Conservation (phyloP, 1,284 basidiomycete species). For the Ganoderma boninense region DNA sequence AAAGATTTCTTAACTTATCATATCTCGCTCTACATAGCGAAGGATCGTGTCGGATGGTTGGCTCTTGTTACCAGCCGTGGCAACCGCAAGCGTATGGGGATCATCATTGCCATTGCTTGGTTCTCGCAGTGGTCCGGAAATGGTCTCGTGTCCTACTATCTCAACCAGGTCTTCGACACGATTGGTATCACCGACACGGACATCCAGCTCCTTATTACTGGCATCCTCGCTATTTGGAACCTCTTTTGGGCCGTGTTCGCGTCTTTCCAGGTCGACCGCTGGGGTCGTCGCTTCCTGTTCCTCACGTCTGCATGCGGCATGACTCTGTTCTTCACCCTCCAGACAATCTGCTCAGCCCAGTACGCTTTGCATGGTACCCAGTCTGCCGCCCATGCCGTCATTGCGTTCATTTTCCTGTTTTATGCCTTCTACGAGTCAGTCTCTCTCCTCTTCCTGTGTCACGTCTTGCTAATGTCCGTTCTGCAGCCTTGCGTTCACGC, state of each 20-base stretch:
- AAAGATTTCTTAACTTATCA: not conserved
- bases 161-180: slow-evolving; percentile 73
- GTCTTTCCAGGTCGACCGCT: slow-evolving; percentile 63
- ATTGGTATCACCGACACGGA: slow-evolving; percentile 73
- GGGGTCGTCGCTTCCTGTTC: slow-evolving; percentile 74
- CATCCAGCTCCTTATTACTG: slow-evolving; percentile 56
- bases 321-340: slow-evolving; percentile 72
- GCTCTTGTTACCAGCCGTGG: slow-evolving; percentile 65
- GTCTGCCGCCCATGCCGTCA: slow-evolving; percentile 68
- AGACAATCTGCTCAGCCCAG: slow-evolving; percentile 75
- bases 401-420: slow-evolving; percentile 82
- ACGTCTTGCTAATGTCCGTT: not conserved
- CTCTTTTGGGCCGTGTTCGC: slow-evolving; percentile 68
- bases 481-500: slow-evolving; percentile 71
- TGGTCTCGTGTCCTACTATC: slow-evolving; percentile 80
- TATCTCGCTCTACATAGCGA: slow-evolving; percentile 9
- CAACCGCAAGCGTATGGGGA: slow-evolving; percentile 73
- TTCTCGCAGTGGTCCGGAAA: slow-evolving; percentile 83
- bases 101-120: slow-evolving; percentile 75
- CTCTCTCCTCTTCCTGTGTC: not conserved
- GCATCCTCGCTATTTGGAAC: slow-evolving; percentile 76
- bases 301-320: slow-evolving; percentile 71
- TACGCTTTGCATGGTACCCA: slow-evolving; percentile 56
- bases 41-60: slow-evolving; percentile 64
- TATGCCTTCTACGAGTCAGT: slow-evolving; percentile 73